phyloP scores from a whole-genome alignment of 192 early-diverging fungal species.

The Kappamyces sp. region DNA sequence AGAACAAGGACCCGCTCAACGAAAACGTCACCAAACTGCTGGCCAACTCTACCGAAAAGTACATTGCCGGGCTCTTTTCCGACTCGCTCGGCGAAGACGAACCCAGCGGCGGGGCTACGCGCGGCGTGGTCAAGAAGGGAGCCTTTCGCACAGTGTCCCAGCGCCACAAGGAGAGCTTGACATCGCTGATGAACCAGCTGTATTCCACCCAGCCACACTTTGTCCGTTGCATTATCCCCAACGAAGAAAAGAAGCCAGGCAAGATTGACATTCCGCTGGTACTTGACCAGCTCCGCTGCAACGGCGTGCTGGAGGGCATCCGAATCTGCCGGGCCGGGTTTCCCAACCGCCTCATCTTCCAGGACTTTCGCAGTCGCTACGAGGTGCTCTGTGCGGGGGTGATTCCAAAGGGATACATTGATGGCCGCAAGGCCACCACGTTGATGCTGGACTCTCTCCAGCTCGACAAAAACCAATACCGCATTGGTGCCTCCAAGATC shows the following conservation, averaged over 20 bases:
- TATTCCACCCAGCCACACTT: slow-evolving; percentile 93
- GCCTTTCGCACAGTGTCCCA: slow-evolving; percentile 92
- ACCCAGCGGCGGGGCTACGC: slow-evolving; percentile 15
- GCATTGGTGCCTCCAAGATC: slow-evolving; percentile 88
- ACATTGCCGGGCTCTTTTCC: slow-evolving; percentile 72
- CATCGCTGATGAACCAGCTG: slow-evolving; percentile 81
- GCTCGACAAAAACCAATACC: slow-evolving; percentile 76
- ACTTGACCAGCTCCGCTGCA: slow-evolving; percentile 89
- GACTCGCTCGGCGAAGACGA: slow-evolving; percentile 71
- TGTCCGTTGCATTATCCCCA: slow-evolving; percentile 97
- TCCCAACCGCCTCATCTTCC: slow-evolving; percentile 87
- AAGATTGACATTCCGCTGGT: slow-evolving; percentile 79
- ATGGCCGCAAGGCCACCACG: slow-evolving; percentile 80
- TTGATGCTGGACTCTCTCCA: slow-evolving; percentile 67
- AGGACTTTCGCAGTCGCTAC: slow-evolving; percentile 91
- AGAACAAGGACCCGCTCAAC: slow-evolving; percentile 98
- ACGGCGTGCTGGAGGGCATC: slow-evolving; percentile 96
- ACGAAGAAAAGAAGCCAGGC: slow-evolving; percentile 82
- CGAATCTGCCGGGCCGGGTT: slow-evolving; percentile 93
- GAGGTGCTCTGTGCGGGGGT: slow-evolving; percentile 79
- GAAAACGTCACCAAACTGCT: slow-evolving; percentile 85
- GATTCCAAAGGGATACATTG: slow-evolving; percentile 79
- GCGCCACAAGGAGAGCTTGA: slow-evolving; percentile 90
- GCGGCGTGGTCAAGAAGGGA: slow-evolving; percentile 65
- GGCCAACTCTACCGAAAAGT: slow-evolving; percentile 74